Conservation (phyloP, 257 asterid genomes). For the Gentiana dahurica region DNA sequence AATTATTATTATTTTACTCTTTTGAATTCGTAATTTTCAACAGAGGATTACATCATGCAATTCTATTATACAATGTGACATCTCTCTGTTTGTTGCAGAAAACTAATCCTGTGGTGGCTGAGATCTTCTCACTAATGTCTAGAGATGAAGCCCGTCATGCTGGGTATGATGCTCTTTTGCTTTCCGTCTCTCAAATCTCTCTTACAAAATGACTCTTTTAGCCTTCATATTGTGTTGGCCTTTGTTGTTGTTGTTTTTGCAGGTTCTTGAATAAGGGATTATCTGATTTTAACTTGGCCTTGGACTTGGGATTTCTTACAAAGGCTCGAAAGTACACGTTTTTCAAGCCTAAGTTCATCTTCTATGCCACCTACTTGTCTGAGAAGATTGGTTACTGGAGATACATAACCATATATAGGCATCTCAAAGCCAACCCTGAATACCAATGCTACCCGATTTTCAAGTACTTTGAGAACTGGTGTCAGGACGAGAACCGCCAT, state of each 20-base stretch:
- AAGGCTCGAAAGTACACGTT: conserved; percentile 97
- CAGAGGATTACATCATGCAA: background rate
- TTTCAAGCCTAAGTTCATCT: conserved; percentile 97
- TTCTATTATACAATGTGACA: background rate
- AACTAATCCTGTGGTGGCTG: conserved; percentile 91
- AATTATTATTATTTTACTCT: no score
- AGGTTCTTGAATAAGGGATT: conserved; percentile 89
- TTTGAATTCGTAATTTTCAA: no score
- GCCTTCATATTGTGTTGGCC: background rate
- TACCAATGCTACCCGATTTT: conserved; percentile 92
- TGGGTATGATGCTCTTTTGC: conserved; percentile 36
- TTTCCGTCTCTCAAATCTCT: background rate
- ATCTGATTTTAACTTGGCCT: conserved; percentile 84
- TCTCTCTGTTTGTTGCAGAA: conserved; percentile 41
- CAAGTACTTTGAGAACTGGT: conserved; percentile 99
- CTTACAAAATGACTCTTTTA: background rate
- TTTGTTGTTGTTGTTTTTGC: conserved; percentile 11
- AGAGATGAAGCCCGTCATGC: conserved; percentile 97
- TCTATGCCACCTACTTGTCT: conserved; percentile 34
- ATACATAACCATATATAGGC: conserved; percentile 93
- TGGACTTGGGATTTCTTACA: conserved; percentile 93
- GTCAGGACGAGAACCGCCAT: conserved; percentile 99
- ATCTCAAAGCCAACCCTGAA: conserved; percentile 84
- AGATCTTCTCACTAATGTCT: conserved; percentile 93
- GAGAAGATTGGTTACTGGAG: conserved; percentile 98